These are phyloP conservation scores for Eragrostis curvula DNA, from an alignment of 176 grass and related monocot species.

Conservation along the genomic window DNA sequence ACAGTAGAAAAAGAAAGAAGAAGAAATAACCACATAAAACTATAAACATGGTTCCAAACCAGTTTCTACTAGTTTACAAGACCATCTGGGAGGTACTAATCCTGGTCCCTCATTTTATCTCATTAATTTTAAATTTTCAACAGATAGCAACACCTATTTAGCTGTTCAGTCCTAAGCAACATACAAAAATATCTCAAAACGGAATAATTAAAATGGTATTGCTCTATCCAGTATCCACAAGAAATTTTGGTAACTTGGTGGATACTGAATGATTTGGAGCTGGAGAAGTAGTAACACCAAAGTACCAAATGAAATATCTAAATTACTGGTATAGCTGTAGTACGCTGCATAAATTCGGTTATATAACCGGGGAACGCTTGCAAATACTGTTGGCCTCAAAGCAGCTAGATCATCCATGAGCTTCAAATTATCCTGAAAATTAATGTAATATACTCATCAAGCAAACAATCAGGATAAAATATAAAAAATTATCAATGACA, in stretches of 20 bases:
- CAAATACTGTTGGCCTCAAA: constrained; percentile 89
- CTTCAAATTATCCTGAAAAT: constrained; percentile 93
- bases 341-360: constrained; percentile 98
- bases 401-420: constrained; percentile 93
- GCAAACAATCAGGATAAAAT: not conserved
- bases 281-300: not conserved
- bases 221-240: not conserved
- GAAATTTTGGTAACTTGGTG: not conserved
- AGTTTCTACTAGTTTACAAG: not conserved
- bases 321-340: constrained; percentile 36
- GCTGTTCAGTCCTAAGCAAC: not conserved
- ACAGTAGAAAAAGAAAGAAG: not conserved
- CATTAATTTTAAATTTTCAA: not conserved
- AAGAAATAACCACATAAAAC: constrained; percentile 1
- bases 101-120: not conserved
- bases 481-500: not conserved
- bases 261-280: too few species aligned
- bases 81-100: not conserved
- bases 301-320: constrained; percentile 20
- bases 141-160: not conserved
- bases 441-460: constrained; percentile 27
- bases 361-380: constrained; percentile 86
- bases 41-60: not conserved
- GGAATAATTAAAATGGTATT: not conserved
- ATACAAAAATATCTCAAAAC: not conserved